Base-by-base conservation (phyloP, 371 early-diverging fungal genomes). In the Mortierella sp. region DNA sequence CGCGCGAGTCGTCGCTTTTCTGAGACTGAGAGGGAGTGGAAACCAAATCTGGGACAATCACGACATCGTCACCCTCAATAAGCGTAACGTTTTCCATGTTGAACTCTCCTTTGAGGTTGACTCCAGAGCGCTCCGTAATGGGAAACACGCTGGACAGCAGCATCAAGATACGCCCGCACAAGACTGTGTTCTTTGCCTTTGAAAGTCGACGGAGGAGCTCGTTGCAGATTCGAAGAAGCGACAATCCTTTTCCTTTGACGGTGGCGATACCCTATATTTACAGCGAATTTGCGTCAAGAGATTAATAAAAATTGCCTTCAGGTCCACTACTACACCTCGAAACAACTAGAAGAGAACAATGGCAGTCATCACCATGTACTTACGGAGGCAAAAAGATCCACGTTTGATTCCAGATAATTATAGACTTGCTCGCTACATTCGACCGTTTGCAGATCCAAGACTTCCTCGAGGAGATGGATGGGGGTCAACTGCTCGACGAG, bases 41-140 rank as follows among this genome's bases (percentile, higher is more conserved):
- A 21, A 50, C 51, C 31, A 86, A 31, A 3, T 84, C 82, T 28
- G 86, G 79, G 14, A 81, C 85, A 31, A 71, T 70, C 10, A 73
- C 57, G 3, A 72, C 82, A 48, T 91, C 91, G 44, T 92, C 90
- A 43, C 81, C 81, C 59, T 94, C 94, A 69, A 87, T 90, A 24
- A 83, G 82, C 0, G 93, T 93, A 13, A 90, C 87, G 77, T 94
- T 94, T 37, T 94, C 93, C 19, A 87, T 86, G 74, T 96, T 95
- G 87, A 95, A 96, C 69, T 96, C 95, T 50, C 97, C 97, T 14
- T 93, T 89, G 59, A 95, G 81, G 69, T 97, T 97, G 74, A 96
- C 96, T 46, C 96, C 96, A 70, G 96, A 96, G 54, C 96, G 91
- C 81, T 97, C 98, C 11, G 91, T 91, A 48, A 96, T 88, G 19